phyloP scores from a whole-genome alignment of 2,329 filamentous ascomycete species.

The Parascedosporium putredinis region DNA sequence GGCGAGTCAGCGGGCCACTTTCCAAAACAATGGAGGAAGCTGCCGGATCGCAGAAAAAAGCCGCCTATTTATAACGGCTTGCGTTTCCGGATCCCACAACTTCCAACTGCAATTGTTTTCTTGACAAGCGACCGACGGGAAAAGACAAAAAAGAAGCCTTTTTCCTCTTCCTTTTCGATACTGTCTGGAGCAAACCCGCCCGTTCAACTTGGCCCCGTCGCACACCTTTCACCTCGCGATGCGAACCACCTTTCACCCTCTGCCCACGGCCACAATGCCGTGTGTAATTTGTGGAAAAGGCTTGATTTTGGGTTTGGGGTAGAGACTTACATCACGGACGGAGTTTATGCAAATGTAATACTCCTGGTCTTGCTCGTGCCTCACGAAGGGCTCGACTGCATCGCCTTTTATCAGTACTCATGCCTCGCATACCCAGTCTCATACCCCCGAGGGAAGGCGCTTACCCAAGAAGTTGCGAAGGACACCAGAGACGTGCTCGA shows the following conservation, averaged over 20 bases:
- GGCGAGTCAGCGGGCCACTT: conserved; percentile 7
- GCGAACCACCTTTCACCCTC: neutral
- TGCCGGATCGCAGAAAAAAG: neutral
- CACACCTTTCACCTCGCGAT: too few species aligned
- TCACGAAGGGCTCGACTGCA: conserved; percentile 82
- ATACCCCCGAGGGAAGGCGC: neutral
- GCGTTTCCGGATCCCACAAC: neutral
- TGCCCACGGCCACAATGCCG: neutral
- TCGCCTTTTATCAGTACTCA: neutral
- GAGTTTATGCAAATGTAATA: conserved; percentile 99
- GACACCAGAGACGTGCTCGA: conserved; percentile 81
- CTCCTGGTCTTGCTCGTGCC: conserved; percentile 88
- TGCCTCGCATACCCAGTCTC: neutral
- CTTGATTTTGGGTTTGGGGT: neutral
- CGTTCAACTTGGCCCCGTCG: too few species aligned
- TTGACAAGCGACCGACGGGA: too few species aligned
- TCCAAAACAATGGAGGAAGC: conserved; percentile 1
- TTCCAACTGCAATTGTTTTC: neutral
- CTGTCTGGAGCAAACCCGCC: too few species aligned
- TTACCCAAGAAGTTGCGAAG: conserved; percentile 78
- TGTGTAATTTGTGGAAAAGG: neutral
- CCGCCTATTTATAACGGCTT: conserved; percentile 9
- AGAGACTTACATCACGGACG: conserved; percentile 82
- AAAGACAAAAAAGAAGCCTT: too few species aligned
- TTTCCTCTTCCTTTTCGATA: too few species aligned